Percentiles rank a stretch among this genome's conserved stretches.
phyloP scores from a whole-genome alignment of 139 green algal species.

The Astrephomene gubernaculifera region DNA sequence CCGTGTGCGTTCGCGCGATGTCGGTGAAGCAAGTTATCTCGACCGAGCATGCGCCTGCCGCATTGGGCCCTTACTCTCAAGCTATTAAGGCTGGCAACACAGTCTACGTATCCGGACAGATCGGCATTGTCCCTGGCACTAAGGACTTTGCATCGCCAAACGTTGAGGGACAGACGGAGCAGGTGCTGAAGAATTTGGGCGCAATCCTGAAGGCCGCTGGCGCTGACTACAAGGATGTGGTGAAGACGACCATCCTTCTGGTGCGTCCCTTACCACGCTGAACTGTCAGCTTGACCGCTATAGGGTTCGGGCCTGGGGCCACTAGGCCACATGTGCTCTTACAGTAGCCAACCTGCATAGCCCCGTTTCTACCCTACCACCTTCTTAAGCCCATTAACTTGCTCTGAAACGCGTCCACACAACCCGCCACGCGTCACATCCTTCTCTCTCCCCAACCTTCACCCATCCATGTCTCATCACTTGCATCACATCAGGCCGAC shows the following conservation, averaged over 20 bases:
- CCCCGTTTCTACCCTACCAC: no score
- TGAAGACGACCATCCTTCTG: conserved; percentile 97
- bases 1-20: conserved; percentile 46
- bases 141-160: conserved; percentile 86
- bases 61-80: conserved; percentile 94
- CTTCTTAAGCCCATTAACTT: no score
- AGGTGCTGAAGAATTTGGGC: conserved; percentile 89
- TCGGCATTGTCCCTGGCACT: conserved; percentile 88
- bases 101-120: conserved; percentile 92
- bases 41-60: conserved; percentile 84
- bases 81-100: conserved; percentile 85
- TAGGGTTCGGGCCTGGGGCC: no score
- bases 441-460: no score
- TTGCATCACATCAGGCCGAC: conserved; percentile 67
- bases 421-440: no score
- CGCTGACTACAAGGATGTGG: conserved; percentile 83
- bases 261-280: not conserved
- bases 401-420: no score
- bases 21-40: conserved; percentile 67
- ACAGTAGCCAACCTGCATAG: no score
- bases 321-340: no score
- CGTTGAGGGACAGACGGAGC: conserved; percentile 86
- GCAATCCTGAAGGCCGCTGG: conserved; percentile 91
- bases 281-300: no score
- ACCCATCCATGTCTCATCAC: no score